phyloP scores from a whole-genome alignment of 768 basidiomycete species.

The Leccinum boreale region DNA sequence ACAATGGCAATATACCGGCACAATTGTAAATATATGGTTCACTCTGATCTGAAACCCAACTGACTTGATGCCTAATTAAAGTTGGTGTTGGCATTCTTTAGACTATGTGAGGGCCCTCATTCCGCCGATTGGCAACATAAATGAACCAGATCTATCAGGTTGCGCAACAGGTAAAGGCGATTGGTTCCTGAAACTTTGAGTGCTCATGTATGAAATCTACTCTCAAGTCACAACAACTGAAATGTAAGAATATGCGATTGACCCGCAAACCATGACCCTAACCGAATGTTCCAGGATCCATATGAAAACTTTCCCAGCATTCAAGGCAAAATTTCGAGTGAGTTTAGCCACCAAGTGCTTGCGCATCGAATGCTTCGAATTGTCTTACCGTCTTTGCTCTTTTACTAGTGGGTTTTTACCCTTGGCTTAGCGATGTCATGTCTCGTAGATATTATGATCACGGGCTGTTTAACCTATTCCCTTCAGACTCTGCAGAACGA shows the following conservation, averaged over 20 bases:
- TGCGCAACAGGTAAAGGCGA: constrained; percentile 26
- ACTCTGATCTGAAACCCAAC: background rate
- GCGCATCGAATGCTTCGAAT: background rate
- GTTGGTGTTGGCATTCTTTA: constrained; percentile 30
- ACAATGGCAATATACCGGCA: constrained; percentile 30
- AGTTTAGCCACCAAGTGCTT: background rate
- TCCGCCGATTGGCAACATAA: background rate
- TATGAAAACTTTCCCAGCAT: constrained; percentile 21
- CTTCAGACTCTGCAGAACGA: constrained; percentile 39
- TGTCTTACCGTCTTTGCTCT: background rate
- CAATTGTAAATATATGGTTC: constrained; percentile 30
- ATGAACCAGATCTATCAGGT: constrained; percentile 29
- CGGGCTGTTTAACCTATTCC: constrained; percentile 41
- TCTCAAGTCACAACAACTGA: constrained; percentile 27
- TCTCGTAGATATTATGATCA: constrained; percentile 48
- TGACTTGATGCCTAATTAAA: constrained; percentile 10
- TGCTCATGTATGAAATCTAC: constrained; percentile 11
- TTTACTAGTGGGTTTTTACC: constrained; percentile 47
- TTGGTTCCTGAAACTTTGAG: background rate
- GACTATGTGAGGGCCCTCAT: constrained; percentile 24
- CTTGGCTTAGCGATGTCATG: constrained; percentile 49
- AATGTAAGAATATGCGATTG: constrained; percentile 21
- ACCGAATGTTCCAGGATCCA: constrained; percentile 19
- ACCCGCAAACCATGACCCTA: background rate
- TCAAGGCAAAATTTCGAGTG: constrained; percentile 24